Conservation (phyloP, 2,329 filamentous ascomycete species). For the Calonectria pseudoturangicola region DNA sequence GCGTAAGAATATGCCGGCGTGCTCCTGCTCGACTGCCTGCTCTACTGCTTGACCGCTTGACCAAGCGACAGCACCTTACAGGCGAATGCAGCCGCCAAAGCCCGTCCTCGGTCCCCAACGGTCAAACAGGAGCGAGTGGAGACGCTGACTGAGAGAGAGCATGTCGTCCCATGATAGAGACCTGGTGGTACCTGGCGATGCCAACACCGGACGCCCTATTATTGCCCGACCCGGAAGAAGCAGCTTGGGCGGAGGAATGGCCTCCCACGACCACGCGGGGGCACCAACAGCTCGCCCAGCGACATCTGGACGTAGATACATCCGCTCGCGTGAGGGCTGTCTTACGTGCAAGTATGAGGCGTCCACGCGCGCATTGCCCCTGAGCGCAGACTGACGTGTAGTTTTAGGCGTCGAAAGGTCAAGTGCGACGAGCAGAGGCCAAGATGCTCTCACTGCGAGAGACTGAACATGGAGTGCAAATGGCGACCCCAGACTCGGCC, state of each 20-base stretch:
- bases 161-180: slow-evolving; percentile 38
- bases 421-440: slow-evolving; percentile 71
- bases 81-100: slow-evolving; percentile 9
- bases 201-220: slow-evolving; percentile 45
- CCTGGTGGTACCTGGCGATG: slow-evolving; percentile 28
- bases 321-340: slow-evolving; percentile 60
- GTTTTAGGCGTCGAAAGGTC: slow-evolving; percentile 67
- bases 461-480: slow-evolving; percentile 70
- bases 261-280: slow-evolving; percentile 29
- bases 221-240: slow-evolving; percentile 44
- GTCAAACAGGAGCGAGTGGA: slow-evolving; percentile 1
- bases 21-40: neutral
- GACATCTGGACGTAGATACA: slow-evolving; percentile 48
- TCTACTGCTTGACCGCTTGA: neutral
- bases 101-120: neutral
- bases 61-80: slow-evolving; percentile 3
- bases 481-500: slow-evolving; percentile 64
- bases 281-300: slow-evolving; percentile 41
- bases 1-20: slow-evolving; percentile 2
- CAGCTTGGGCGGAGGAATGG: slow-evolving; percentile 33
- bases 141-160: slow-evolving; percentile 17
- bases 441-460: slow-evolving; percentile 70
- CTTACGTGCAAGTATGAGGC: slow-evolving; percentile 65
- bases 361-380: too few relatives aligned
- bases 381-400: slow-evolving; percentile 27